phyloP scores from a whole-genome alignment of 139 green algal genomes.

The Pleodorina starrii region DNA sequence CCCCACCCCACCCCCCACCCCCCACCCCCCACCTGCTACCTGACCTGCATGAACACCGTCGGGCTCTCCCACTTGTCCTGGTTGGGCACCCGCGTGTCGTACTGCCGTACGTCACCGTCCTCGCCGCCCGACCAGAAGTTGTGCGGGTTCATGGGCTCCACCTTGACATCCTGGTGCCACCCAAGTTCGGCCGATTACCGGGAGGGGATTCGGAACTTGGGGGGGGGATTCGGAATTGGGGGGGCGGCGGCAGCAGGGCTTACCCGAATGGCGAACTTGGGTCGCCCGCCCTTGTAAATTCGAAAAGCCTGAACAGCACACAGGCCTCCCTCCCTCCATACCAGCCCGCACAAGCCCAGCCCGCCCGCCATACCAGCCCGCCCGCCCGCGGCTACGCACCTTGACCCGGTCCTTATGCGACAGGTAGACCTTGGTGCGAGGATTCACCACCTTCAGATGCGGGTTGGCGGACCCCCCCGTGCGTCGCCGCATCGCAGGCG shows the following conservation, averaged over 20 bases:
- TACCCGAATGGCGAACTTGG: too few species aligned
- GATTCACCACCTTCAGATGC: constrained; percentile 47
- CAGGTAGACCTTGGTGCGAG: constrained; percentile 65
- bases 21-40: not conserved
- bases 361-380: too few species aligned
- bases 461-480: not conserved
- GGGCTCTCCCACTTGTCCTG: constrained; percentile 61
- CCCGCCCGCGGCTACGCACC: too few species aligned
- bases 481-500: not conserved
- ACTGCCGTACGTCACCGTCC: constrained; percentile 89
- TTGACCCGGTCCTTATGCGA: constrained; percentile 87
- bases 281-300: too few species aligned
- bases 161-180: constrained; percentile 86
- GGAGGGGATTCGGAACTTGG: too few species aligned
- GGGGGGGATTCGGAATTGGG: too few species aligned
- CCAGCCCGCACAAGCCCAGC: too few species aligned
- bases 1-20: too few species aligned
- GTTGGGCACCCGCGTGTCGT: constrained; percentile 75
- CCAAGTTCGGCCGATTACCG: too few species aligned
- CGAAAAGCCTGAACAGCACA: too few species aligned
- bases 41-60: constrained; percentile 71
- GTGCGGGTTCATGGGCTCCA: constrained; percentile 81
- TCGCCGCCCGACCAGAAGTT: constrained; percentile 91
- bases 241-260: too few species aligned
- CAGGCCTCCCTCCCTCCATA: too few species aligned